Evolutionary conservation across 768 basidiomycete species (phyloP), one percentile per base, ranked within the genome.

Genomic region (Podaxis carcinomalis): DNA sequence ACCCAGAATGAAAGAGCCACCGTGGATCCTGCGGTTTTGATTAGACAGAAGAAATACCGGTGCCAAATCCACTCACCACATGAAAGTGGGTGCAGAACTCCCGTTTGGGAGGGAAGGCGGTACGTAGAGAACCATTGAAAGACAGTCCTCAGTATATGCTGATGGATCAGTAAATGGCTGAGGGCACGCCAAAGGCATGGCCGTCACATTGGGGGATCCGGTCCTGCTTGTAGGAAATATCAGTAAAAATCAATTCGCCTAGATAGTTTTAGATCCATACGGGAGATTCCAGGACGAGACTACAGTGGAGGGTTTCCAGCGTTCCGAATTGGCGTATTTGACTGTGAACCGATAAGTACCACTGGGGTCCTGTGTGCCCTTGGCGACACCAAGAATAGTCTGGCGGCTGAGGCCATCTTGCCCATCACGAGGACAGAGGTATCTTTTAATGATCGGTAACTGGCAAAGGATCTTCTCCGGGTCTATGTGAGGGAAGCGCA

Each of bases 1-100:
- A 5, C 94, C 92, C 3, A 76, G 66, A 53, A 83, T 74, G 71
- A 90, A 92, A 0, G 92, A 93, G 21, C 94, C 93, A 9, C 93
- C 94, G 65, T 94, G 94, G 56, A 94, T 80, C 92, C 91, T 90
- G 64, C 1, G 36, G 60, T 27, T 27, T 35, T 23, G 28, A 63
- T 60, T 27, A 62, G 44, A 11, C 39, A 28, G 23, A 37, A 40
- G 36, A 53, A 25, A 44, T n/a, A 46, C 16, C 10, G 21, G 46
- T 21, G 46, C 36, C 11, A 56, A 47, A 16, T 32, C 44, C 2
- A 74, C 80, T 28, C 69, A 86, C 89, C 90, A 88, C 63, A 88
- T 69, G 59, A 92, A 68, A 19, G 82, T 83, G 2, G 87, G 82
- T 0, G 74, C 77, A 47, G 65, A 65, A 72, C 68, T 79, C 50